These are phyloP conservation scores for Tylopilus orsonianus DNA, from an alignment of 1,284 basidiomycete genomes.

Conservation along the genomic window DNA sequence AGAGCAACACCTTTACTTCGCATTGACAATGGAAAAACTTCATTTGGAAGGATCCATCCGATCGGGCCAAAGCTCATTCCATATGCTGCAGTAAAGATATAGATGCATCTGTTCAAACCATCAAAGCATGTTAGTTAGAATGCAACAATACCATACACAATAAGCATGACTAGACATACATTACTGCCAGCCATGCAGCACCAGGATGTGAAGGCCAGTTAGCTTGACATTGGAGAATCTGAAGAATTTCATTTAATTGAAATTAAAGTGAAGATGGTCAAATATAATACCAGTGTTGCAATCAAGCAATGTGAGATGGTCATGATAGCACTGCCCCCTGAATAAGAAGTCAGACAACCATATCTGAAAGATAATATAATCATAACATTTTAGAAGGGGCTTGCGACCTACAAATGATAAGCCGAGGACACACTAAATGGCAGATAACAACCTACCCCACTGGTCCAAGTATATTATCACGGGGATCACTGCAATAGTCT, in stretches of 20 bases:
- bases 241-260: neutral
- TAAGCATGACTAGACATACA: constrained; percentile 39
- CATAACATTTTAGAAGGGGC: constrained; percentile 55
- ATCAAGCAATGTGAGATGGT: constrained; percentile 69
- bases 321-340: constrained; percentile 74
- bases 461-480: constrained; percentile 70
- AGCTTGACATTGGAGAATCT: constrained; percentile 52
- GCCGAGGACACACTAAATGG: neutral
- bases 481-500: constrained; percentile 74
- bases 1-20: constrained; percentile 82
- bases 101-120: constrained; percentile 53
- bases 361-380: neutral
- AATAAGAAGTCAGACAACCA: neutral
- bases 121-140: constrained; percentile 6
- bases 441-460: constrained; percentile 50
- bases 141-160: constrained; percentile 1
- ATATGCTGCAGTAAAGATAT: constrained; percentile 80
- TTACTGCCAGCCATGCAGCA: constrained; percentile 68
- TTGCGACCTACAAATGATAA: constrained; percentile 49
- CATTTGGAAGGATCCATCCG: constrained; percentile 80
- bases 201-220: constrained; percentile 56
- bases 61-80: constrained; percentile 83
- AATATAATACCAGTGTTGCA: constrained; percentile 54
- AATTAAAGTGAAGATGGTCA: neutral
- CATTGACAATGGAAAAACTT: constrained; percentile 86